Percentiles rank a stretch among this genome's conserved stretches.
phyloP scores from a whole-genome alignment of 2,329 filamentous ascomycete species.

The Pezicula carpinea region DNA sequence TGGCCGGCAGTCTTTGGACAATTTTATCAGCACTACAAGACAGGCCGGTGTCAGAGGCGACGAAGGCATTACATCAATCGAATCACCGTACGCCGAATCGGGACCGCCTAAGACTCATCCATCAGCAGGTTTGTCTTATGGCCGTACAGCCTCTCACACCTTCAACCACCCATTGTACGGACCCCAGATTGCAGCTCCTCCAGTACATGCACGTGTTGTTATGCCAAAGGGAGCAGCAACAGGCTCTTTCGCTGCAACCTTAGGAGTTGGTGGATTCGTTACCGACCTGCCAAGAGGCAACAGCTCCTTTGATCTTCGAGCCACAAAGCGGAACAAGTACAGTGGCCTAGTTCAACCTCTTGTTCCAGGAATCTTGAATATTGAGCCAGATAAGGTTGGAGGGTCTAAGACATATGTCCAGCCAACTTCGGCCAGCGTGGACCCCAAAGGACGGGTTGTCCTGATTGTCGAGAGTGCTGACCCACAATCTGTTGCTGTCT shows the following conservation, averaged over 20 bases:
- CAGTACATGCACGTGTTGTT: conserved; percentile 54
- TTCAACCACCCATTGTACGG: conserved; percentile 58
- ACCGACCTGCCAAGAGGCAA: conserved; percentile 15
- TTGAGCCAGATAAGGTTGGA: conserved; percentile 25
- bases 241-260: conserved; percentile 12
- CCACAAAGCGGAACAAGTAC: neutral
- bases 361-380: conserved; percentile 14
- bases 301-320: conserved; percentile 5
- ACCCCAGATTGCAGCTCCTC: conserved; percentile 46
- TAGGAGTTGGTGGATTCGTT: conserved; percentile 29
- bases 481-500: conserved; percentile 22
- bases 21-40: neutral
- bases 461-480: conserved; percentile 20
- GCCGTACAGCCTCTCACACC: conserved; percentile 47
- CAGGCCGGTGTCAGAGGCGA: neutral
- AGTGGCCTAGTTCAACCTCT: neutral
- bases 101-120: conserved; percentile 60
- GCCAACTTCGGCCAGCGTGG: conserved; percentile 21
- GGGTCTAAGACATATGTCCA: conserved; percentile 27
- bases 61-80: conserved; percentile 17
- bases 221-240: conserved; percentile 36
- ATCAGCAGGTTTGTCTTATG: conserved; percentile 58
- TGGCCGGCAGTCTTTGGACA: neutral
- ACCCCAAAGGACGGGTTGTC: conserved; percentile 24
- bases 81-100: conserved; percentile 36